These are phyloP conservation scores for Exophiala aquamarina DNA, from an alignment of 2,329 filamentous ascomycete species.

Conservation along the genomic window DNA sequence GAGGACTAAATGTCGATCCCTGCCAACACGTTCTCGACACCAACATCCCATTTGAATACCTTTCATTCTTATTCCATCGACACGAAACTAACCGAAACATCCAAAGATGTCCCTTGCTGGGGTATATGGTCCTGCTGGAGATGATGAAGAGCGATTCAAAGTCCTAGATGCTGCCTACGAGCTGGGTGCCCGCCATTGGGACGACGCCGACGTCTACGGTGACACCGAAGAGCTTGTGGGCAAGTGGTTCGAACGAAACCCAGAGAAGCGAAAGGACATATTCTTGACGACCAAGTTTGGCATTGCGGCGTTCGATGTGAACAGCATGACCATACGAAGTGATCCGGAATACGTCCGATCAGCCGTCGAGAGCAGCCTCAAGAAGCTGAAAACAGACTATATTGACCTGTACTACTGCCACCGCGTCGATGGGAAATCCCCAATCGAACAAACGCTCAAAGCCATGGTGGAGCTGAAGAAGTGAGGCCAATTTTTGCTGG, in stretches of 20 bases:
- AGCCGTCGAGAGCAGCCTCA: conserved; percentile 37
- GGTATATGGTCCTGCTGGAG: conserved; percentile 46
- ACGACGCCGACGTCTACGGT: conserved; percentile 34
- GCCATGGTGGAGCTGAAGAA: conserved; percentile 46
- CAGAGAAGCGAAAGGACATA: conserved; percentile 22
- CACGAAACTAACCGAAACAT: no score
- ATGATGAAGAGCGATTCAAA: conserved; percentile 47
- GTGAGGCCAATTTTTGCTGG: conserved; percentile 34
- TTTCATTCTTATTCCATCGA: no score
- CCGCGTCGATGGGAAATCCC: conserved; percentile 43
- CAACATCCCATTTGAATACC: no score
- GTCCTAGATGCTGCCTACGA: conserved; percentile 33
- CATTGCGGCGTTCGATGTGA: background rate
- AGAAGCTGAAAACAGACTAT: conserved; percentile 36
- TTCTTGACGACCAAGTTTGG: conserved; percentile 23
- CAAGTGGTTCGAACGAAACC: conserved; percentile 24
- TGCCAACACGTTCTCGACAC: no score
- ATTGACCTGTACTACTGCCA: conserved; percentile 48
- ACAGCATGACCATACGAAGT: conserved; percentile 30
- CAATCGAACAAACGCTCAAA: conserved; percentile 46
- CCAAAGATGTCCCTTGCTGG: conserved; percentile 29
- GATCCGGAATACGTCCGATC: conserved; percentile 38
- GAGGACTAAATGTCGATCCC: no score
- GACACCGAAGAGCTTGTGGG: conserved; percentile 34
- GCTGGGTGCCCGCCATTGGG: conserved; percentile 26